Conservation (phyloP, 371 early-diverging fungal species). For the Enterospora canceri region DNA sequence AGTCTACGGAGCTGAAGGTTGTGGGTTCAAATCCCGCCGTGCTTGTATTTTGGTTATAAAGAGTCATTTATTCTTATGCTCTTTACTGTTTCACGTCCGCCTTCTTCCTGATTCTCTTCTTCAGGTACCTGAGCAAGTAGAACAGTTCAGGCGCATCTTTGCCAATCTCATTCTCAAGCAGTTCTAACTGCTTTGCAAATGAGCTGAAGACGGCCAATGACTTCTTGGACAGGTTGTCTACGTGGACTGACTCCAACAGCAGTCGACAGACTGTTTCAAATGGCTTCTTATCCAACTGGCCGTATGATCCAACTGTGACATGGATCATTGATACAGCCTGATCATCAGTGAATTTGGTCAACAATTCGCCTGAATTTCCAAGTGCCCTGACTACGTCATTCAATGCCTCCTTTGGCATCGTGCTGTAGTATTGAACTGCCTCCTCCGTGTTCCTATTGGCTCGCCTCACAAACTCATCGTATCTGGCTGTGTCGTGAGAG, state of each 20-base stretch:
- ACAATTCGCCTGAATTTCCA: slow-evolving; percentile 9
- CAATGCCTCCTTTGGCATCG: slow-evolving; percentile 26
- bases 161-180: neutral
- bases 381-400: slow-evolving; percentile 25
- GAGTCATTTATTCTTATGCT: neutral
- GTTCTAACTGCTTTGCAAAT: neutral
- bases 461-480: slow-evolving; percentile 22
- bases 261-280: neutral
- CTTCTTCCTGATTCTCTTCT: neutral
- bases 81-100: neutral
- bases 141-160: neutral
- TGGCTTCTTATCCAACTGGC: neutral
- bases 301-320: neutral
- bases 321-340: neutral
- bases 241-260: neutral
- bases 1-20: slow-evolving; percentile 38
- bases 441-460: slow-evolving; percentile 23
- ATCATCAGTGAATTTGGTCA: neutral
- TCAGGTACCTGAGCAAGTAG: neutral
- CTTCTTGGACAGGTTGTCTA: neutral
- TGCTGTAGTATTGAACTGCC: slow-evolving; percentile 15
- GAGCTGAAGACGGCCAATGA: neutral
- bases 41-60: slow-evolving; percentile 15
- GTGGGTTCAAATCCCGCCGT: slow-evolving; percentile 34
- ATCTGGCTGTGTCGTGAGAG: neutral